Base-by-base conservation (phyloP, 202 grass and related monocot genomes). In the Carex sylvatica region DNA sequence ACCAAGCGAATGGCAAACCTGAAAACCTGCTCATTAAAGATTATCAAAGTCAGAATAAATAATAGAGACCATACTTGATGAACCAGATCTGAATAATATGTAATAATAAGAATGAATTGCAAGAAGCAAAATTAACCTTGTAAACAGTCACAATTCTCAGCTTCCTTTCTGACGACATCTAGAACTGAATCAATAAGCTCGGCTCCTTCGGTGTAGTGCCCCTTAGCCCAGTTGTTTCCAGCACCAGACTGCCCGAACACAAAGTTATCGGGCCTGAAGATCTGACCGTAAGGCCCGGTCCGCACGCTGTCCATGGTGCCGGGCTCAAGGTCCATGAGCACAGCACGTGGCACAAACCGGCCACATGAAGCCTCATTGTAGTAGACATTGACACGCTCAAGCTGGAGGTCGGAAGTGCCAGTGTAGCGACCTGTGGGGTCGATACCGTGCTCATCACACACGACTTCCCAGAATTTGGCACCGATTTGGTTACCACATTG, bases 181-280 rank as follows among this genome's bases (percentile, higher is more conserved):
- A 94, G 92, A 53, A 97, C 94, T 4, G 91, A 93, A 83, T 97
- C 94, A 16, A 97, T 97, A 20, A 97, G 89, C 87, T 97, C 94
- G 18, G 94, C 91, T 0, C 94, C 94, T 88, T 97, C 94, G 0
- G 93, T 97, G 87, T 97, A 97, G 62, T 97, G 93, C 0, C 93
- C 93, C 91, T 97, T 97, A 42, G 93, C 93, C 93, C 93, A 97
- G 86, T 97, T 97, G 84, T 97, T 97, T 11, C 94, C 94, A 1
- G 91, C 94, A 2, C 94, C 94, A 16, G 91, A 93, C 84, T 97
- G 94, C 6, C 94, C 94, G 51, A 97, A 97, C 3, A 97, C 94
- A 24, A 97, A 97, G 69, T 97, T 97, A 47, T 97, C 94, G 0
- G 93, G 93, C 62, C 93, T 84, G 89, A 97, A 97, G 82, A 97